Evolutionary conservation across 305 asterid genomes (phyloP).

Genomic region (Plantago lanceolata): DNA sequence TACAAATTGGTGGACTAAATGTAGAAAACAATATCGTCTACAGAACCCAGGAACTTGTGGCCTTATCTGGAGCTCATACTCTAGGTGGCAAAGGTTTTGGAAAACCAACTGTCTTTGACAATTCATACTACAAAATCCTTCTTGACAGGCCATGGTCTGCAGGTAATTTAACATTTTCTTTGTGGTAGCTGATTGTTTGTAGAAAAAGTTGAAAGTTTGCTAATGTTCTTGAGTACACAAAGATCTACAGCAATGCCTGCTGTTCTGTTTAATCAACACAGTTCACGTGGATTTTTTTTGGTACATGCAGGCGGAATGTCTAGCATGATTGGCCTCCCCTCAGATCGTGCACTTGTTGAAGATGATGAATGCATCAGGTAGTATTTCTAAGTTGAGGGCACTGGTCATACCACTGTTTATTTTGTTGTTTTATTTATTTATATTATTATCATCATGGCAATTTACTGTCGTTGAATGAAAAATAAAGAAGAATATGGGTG

Average conservation of each 20-base stretch:
- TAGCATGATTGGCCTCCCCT: constrained; percentile 88
- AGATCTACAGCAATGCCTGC: not conserved
- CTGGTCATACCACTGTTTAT: too few species aligned
- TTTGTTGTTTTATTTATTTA: too few species aligned
- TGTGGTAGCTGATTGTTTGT: constrained; percentile 1
- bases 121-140: constrained; percentile 79
- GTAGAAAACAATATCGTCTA: constrained; percentile 7
- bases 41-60: constrained; percentile 86
- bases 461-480: too few species aligned
- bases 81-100: constrained; percentile 92
- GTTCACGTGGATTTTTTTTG: constrained; percentile 6
- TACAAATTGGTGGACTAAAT: constrained; percentile 11
- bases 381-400: constrained; percentile 1
- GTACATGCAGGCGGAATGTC: constrained; percentile 58
- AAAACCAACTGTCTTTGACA: constrained; percentile 65
- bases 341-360: constrained; percentile 76
- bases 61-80: constrained; percentile 89
- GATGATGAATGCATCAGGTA: constrained; percentile 77
- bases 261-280: not conserved
- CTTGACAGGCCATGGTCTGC: constrained; percentile 82
- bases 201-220: not conserved
- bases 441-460: too few species aligned
- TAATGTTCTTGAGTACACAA: constrained; percentile 8
- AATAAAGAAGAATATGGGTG: too few species aligned
- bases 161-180: constrained; percentile 36